These are phyloP conservation scores for Vanrija sp. DNA, from an alignment of 1,284 basidiomycete genomes.

Conservation along the genomic window DNA sequence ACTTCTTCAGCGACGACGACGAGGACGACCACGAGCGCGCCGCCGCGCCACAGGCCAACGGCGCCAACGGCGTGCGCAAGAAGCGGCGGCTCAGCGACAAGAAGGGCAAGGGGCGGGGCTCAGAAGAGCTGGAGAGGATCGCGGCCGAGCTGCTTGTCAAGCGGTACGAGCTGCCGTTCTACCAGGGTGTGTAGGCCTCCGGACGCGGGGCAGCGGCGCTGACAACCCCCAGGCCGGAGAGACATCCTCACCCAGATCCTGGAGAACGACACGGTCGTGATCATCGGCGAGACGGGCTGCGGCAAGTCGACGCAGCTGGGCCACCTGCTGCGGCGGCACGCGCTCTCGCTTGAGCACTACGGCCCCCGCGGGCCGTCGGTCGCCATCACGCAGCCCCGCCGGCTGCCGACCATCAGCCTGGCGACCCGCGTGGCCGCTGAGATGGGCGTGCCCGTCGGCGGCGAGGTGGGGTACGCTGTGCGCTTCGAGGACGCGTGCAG, in stretches of 20 bases:
- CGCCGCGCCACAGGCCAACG: neutral
- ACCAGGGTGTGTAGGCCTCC: constrained; percentile 56
- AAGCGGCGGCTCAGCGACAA: neutral
- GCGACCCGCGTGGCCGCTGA: constrained; percentile 85
- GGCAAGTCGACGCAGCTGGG: constrained; percentile 97
- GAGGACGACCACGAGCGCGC: constrained; percentile 1
- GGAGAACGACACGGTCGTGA: constrained; percentile 79
- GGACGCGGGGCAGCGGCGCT: neutral
- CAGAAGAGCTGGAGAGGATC: constrained; percentile 21
- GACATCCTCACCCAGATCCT: constrained; percentile 69
- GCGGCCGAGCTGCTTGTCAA: constrained; percentile 57
- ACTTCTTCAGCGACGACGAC: constrained; percentile 20
- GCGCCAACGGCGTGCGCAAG: neutral
- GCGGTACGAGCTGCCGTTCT: constrained; percentile 70
- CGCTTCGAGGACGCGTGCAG: constrained; percentile 77
- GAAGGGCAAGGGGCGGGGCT: constrained; percentile 11
- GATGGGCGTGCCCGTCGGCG: constrained; percentile 51
- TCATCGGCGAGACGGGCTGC: constrained; percentile 94
- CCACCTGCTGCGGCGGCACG: constrained; percentile 68
- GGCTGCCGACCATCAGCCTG: constrained; percentile 89
- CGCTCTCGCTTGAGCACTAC: constrained; percentile 29
- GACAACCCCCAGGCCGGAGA: constrained; percentile 53
- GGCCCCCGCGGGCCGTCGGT: constrained; percentile 60
- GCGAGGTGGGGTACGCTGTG: constrained; percentile 1
- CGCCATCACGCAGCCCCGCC: constrained; percentile 86